Percentiles rank a stretch among this genome's conserved stretches.
phyloP scores from a whole-genome alignment of 192 early-diverging fungal genomes.

The Podila epigama region DNA sequence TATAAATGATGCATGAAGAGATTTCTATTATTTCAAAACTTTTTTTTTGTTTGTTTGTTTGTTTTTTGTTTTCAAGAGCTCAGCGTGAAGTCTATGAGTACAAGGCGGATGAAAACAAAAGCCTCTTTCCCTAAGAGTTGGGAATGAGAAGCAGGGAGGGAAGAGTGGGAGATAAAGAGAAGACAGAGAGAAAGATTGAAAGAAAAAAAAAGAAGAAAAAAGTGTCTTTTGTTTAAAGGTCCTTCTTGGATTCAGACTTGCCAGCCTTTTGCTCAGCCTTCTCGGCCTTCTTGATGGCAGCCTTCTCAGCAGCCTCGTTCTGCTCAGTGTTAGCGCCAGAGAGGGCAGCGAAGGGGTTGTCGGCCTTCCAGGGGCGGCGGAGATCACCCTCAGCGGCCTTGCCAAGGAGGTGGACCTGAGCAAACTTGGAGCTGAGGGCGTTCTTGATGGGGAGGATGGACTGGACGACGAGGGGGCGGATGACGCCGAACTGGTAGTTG shows the following conservation, averaged over 20 bases:
- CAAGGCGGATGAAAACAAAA: too few relatives aligned
- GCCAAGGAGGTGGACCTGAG: constrained; percentile 82
- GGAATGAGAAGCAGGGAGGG: too few relatives aligned
- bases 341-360: constrained; percentile 73
- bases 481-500: constrained; percentile 88
- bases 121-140: too few relatives aligned
- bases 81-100: too few relatives aligned
- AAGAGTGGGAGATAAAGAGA: too few relatives aligned
- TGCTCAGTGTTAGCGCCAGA: constrained; percentile 31
- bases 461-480: constrained; percentile 90
- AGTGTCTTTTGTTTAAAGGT: neutral
- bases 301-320: constrained; percentile 55
- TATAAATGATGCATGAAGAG: too few relatives aligned
- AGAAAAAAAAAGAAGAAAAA: too few relatives aligned
- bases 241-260: constrained; percentile 2
- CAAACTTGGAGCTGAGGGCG: constrained; percentile 72
- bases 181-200: too few relatives aligned
- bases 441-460: constrained; percentile 79
- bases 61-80: too few relatives aligned
- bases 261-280: constrained; percentile 3
- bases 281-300: constrained; percentile 37
- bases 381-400: constrained; percentile 79
- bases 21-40: too few relatives aligned
- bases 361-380: constrained; percentile 84
- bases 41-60: too few relatives aligned